Base-by-base conservation (phyloP, 192 early-diverging fungal genomes). In the Umbelopsis sp. region DNA sequence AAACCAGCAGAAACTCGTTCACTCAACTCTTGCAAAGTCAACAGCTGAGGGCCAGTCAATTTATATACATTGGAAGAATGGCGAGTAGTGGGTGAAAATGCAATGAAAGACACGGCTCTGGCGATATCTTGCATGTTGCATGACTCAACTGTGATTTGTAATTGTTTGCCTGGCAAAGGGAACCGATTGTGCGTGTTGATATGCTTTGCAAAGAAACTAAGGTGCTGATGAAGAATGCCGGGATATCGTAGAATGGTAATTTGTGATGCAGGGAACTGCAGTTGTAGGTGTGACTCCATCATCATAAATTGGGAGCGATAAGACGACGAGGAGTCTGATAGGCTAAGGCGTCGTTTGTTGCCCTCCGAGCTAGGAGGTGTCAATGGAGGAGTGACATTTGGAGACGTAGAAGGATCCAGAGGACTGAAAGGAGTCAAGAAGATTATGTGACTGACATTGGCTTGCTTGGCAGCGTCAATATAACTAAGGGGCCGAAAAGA, bases 191-290 rank as follows among this genome's bases (percentile, higher is more conserved):
- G 78, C 67, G 75, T 67, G 37, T 52, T 68, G 41, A 80, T 71
- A 30, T 80, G 73, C 15, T 75, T 67, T 20, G 74, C 55, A 70
- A 80, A 80, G 44, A 76, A 74, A 37, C 75, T 23, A 25, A 80
- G 41, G 68, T 80, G 78, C 70, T 80, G 78, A 46, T 76, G 69
- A 13, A 80, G 68, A 10, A 80, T 67, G 46, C 78, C 78, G n/a
- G 78, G 78, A 67, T 80, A 73, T 30, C 74, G 68, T 21, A 80
- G 66, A 49, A 76, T 66, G 27, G 78, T 80, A 35, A 80, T 72
- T 22, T 67, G 72, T 8, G 49, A 49, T 33, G 64, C 23, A 46
- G 71, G 55, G 37, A 80, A 76, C 23, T 73, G 20, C 37, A 61
- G 49, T 16, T 58, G 52, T 30, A 80, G 37, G 30, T 76, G 69